A percentile compares a stretch with the other conserved stretches of the same genome.
phyloP scores from a whole-genome alignment of 345 rosid species.

The Euphorbia pulcherrima region DNA sequence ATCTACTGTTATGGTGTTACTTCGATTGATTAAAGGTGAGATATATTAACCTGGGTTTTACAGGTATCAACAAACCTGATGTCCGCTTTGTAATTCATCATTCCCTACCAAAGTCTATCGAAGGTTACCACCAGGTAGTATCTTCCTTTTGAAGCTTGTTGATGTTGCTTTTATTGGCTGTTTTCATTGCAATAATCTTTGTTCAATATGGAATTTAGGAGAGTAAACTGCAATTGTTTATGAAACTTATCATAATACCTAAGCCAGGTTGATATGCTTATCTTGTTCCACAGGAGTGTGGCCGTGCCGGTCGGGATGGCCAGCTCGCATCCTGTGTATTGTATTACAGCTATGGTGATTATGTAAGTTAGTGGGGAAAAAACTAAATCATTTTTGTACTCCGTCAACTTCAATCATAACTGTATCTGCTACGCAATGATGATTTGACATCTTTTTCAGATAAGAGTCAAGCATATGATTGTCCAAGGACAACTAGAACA shows the following conservation, averaged over 20 bases:
- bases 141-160: slow-evolving; percentile 4
- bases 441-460: slow-evolving; percentile 41
- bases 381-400: slow-evolving; percentile 12
- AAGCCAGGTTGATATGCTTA: slow-evolving; percentile 13
- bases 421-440: slow-evolving; percentile 3
- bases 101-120: slow-evolving; percentile 96
- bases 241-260: neutral
- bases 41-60: slow-evolving; percentile 24
- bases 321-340: slow-evolving; percentile 82
- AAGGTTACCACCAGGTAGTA: slow-evolving; percentile 96
- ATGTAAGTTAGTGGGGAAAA: slow-evolving; percentile 47
- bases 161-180: neutral
- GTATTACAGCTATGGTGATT: slow-evolving; percentile 92
- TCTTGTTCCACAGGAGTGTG: slow-evolving; percentile 67
- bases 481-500: slow-evolving; percentile 83
- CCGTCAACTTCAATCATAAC: neutral
- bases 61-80: slow-evolving; percentile 98
- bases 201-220: neutral
- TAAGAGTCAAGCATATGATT: slow-evolving; percentile 92
- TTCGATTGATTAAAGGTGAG: slow-evolving; percentile 18
- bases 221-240: neutral
- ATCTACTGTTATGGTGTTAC: slow-evolving; percentile 15
- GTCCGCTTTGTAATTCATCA: slow-evolving; percentile 99
- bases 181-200: neutral
- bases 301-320: slow-evolving; percentile 99